These are phyloP conservation scores for Malus sylvestris DNA, from an alignment of 306 rosid species.

Conservation along the genomic window DNA sequence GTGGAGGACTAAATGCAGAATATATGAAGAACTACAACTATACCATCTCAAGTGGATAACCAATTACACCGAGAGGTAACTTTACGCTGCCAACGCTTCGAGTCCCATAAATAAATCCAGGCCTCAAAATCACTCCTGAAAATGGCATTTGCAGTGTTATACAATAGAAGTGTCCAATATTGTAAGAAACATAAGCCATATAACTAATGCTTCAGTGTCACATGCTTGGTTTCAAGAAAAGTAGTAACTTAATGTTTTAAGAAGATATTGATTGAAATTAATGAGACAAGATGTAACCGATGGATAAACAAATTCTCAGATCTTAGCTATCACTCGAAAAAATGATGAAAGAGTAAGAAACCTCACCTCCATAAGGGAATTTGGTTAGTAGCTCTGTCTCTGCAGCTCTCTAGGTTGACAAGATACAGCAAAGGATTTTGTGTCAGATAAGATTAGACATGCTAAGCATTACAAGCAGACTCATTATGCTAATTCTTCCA, in stretches of 20 bases:
- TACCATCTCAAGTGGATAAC: conserved; percentile 91
- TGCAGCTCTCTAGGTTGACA: conserved; percentile 71
- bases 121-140: conserved; percentile 92
- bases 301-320: not conserved
- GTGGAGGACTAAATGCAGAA: not conserved
- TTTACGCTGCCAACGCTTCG: conserved; percentile 77
- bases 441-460: conserved; percentile 7
- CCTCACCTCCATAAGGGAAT: conserved; percentile 77
- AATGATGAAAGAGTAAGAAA: conserved; percentile 2
- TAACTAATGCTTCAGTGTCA: not conserved
- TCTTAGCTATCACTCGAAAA: not conserved
- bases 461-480: not conserved
- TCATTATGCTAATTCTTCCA: not conserved
- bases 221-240: not conserved
- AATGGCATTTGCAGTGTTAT: conserved; percentile 1
- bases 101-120: conserved; percentile 92
- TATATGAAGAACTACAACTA: conserved; percentile 1
- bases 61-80: conserved; percentile 74
- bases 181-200: not conserved
- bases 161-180: not conserved
- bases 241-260: not conserved
- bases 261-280: not conserved
- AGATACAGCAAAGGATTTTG: conserved; percentile 2
- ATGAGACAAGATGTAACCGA: not conserved
- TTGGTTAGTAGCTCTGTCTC: conserved; percentile 72